Conservation (phyloP, 306 rosid species). For the Cucumis sativus region DNA sequence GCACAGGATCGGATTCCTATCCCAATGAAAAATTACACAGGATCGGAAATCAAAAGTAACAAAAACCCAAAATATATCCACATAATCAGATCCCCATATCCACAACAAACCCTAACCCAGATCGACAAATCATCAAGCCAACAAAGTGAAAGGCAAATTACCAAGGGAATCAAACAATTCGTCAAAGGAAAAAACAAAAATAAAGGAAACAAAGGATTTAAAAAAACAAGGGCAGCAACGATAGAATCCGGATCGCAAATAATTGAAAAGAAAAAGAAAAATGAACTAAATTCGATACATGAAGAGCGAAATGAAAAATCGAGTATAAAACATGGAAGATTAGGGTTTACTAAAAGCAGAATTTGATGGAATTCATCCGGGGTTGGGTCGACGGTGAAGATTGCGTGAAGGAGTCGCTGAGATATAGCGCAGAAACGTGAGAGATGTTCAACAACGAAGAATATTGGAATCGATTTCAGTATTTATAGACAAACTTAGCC, state of each 20-base stretch:
- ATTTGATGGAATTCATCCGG: not conserved
- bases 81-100: not conserved
- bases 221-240: not conserved
- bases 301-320: not conserved
- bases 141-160: not conserved
- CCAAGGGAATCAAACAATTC: not conserved
- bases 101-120: not conserved
- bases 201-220: not conserved
- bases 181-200: not conserved
- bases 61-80: not conserved
- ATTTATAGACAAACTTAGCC: not conserved
- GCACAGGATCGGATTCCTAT: not conserved
- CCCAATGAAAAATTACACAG: not conserved
- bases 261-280: not conserved
- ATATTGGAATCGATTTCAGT: not conserved
- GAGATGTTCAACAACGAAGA: not conserved
- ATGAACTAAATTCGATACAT: not conserved
- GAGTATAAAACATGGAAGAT: not conserved
- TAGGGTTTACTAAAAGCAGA: conserved; percentile 9
- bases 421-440: not conserved
- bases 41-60: not conserved
- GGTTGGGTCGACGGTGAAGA: conserved; percentile 1
- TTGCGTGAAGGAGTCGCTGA: not conserved
- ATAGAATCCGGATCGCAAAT: not conserved
- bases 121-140: not conserved